These are phyloP conservation scores for Epichloe hybrida DNA, from an alignment of 2,329 filamentous ascomycete species.

Conservation along the genomic window DNA sequence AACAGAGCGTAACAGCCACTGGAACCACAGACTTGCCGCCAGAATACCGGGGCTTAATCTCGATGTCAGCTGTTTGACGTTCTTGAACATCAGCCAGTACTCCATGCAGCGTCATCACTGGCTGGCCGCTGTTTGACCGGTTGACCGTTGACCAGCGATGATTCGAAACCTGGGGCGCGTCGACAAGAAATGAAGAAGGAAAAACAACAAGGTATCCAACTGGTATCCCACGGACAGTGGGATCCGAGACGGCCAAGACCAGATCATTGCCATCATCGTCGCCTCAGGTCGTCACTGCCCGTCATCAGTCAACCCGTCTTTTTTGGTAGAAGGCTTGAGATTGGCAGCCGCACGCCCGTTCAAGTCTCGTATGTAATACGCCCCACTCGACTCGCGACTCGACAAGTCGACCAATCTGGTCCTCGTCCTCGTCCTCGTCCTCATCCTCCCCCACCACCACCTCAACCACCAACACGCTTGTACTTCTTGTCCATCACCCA, in stretches of 20 bases:
- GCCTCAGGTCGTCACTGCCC: neutral
- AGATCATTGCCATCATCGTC: neutral
- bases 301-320: neutral
- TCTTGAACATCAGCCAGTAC: no score
- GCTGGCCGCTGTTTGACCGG: neutral
- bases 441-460: neutral
- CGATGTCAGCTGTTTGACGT: neutral
- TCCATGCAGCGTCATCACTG: neutral
- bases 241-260: neutral
- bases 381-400: neutral
- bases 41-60: neutral
- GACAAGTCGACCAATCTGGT: neutral
- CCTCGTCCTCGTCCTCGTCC: no score
- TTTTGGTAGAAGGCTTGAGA: neutral
- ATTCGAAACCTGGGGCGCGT: neutral
- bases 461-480: neutral
- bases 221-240: neutral
- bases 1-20: neutral
- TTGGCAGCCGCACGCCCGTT: constrained; percentile 2
- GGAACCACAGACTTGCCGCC: neutral
- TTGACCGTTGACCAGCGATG: neutral
- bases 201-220: no score
- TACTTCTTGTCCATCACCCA: neutral
- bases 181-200: neutral
- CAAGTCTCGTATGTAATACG: neutral